Evolutionary conservation across 805 yeast genomes (phyloP), one percentile per base, ranked within the genome.

Genomic region (Priceomyces medius): DNA sequence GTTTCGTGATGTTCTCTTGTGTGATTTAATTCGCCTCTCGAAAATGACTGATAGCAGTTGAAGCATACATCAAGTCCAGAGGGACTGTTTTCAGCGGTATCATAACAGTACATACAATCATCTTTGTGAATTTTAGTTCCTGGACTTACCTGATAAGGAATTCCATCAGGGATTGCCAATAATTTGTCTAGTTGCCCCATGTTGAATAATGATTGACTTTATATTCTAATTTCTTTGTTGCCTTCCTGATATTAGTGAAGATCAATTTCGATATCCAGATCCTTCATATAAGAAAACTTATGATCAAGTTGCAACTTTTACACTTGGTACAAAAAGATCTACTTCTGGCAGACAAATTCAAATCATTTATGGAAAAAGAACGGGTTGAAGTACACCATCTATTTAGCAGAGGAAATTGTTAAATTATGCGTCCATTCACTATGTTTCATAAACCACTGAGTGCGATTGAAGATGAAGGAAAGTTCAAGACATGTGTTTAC

Each of bases 41-140:
- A 77, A 37, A 85, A 86, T 4, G 88, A 80, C 41, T 84, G 85
- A 60, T 76, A 87, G 50, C 95, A 83, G 2, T 65, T 51, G 38
- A 93, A 66, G 48, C 97, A 90, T 10, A 90, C 77, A 54, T 85
- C 90, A 13, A 91, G 59, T 0, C 95, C 95, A 5, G 58, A 40
- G 3, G 44, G 49, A 8, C 64, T 64, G 38, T 73, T 64, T 39
- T 67, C 74, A 28, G 87, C 77, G 0, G 87, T 80, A 46, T 82
- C 91, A 56, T 85, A 91, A 40, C 90, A 84, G 63, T 78, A 91
- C 67, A 85, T 85, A 58, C 97, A 90, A 50, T 89, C 97, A 65
- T 91, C 97, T 56, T 88, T 90, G 54, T 80, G 82, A 13, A 90
- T 79, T 2, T 73, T 53, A 29, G 59, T 44, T 18, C 50, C 43